phyloP scores from a whole-genome alignment of 192 early-diverging fungal species.

The Hyaloraphidium curvatum region DNA sequence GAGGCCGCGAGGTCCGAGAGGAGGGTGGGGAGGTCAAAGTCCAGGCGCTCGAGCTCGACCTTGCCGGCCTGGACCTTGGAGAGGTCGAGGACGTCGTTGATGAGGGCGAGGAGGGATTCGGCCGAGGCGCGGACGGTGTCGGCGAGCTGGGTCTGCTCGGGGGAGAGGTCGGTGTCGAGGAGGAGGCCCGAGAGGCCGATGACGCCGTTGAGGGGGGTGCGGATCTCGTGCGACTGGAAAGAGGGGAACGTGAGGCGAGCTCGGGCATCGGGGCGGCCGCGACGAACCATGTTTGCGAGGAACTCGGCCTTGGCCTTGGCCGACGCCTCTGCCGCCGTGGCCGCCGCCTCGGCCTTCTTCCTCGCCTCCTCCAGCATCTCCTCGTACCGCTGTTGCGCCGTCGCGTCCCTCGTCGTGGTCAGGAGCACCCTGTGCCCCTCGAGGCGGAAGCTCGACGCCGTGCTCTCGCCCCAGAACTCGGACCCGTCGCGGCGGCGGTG shows the following conservation, averaged over 20 bases:
- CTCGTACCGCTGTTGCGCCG: too few species aligned
- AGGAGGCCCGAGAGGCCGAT: too few species aligned
- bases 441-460: too few species aligned
- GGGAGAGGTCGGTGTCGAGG: constrained; percentile 57
- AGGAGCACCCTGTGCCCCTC: too few species aligned
- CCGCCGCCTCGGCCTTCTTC: too few species aligned
- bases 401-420: too few species aligned
- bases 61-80: constrained; percentile 33
- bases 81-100: constrained; percentile 72
- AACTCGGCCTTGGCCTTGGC: neutral
- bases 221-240: constrained; percentile 64
- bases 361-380: too few species aligned
- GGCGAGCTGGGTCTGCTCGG: constrained; percentile 60
- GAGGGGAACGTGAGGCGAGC: neutral
- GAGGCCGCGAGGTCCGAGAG: neutral
- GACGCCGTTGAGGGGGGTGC: constrained; percentile 71
- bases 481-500: too few species aligned
- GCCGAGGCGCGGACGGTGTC: constrained; percentile 55
- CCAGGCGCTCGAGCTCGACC: neutral
- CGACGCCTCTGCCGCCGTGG: neutral
- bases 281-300: neutral
- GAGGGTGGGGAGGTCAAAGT: neutral
- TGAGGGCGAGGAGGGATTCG: constrained; percentile 50
- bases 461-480: too few species aligned
- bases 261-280: neutral